A percentile compares a stretch with the other conserved stretches of the same genome.
phyloP scores from a whole-genome alignment of 371 early-diverging fungal genomes.

The Haplosporangium sp. region DNA sequence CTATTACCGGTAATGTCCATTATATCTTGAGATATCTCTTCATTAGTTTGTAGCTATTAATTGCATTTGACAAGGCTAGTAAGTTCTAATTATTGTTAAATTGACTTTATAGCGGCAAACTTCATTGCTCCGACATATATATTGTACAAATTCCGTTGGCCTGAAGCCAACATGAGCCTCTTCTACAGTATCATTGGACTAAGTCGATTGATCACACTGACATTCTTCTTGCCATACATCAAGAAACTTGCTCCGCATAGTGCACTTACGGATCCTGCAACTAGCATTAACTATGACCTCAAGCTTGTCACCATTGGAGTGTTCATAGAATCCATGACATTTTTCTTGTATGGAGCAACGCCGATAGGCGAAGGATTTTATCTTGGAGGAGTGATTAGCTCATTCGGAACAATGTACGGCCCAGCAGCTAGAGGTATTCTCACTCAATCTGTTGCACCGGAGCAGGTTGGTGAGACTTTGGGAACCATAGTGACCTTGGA shows the following conservation, averaged over 20 bases:
- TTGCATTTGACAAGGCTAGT: no score
- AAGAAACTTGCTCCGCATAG: conserved; percentile 8
- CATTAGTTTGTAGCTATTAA: no score
- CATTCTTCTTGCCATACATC: conserved; percentile 20
- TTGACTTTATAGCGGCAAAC: conserved; percentile 8
- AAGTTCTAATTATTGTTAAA: background rate
- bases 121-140: conserved; percentile 19
- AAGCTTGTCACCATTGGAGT: conserved; percentile 23
- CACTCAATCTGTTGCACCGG: conserved; percentile 30
- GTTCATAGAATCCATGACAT: conserved; percentile 18
- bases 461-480: conserved; percentile 16
- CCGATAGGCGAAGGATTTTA: conserved; percentile 36
- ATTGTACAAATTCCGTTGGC: conserved; percentile 30
- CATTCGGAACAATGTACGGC: background rate
- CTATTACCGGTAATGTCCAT: conserved; percentile 12
- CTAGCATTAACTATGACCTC: conserved; percentile 30
- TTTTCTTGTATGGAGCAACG: conserved; percentile 22
- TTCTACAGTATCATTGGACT: conserved; percentile 21
- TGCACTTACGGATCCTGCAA: background rate
- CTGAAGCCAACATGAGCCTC: conserved; percentile 16
- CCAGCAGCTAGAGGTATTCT: conserved; percentile 29
- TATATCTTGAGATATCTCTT: no score
- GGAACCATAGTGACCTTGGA: conserved; percentile 37
- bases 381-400: conserved; percentile 9
- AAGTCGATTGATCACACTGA: conserved; percentile 25